Evolutionary conservation across 306 rosid species (phyloP), one percentile per base, ranked within the genome.

Genomic region (Betula pendula): DNA sequence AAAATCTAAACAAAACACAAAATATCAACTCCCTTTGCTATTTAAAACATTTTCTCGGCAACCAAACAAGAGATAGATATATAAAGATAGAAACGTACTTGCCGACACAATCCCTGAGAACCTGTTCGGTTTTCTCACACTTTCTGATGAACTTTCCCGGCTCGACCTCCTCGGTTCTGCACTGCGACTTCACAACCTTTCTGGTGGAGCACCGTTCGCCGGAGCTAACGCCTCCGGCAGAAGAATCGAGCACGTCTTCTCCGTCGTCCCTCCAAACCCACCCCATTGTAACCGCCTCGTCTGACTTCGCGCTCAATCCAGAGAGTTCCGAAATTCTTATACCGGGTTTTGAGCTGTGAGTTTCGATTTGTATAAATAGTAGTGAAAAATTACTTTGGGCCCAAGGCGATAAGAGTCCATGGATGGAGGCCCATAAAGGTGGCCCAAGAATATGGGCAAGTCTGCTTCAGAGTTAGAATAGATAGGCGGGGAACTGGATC

Each of bases 121-220:
- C 43, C 90, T 95, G 85, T 81, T 92, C 96, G 15, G 96, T 88
- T 86, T 86, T 94, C 85, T 92, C 87, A 83, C 98, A 95, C 83
- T 90, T 95, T 20, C 87, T 71, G 68, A 95, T 6, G 79, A 95
- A 90, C 82, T 87, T 90, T 70, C 97, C 97, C 4, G 96, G 89
- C 83, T 88, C 90, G 19, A 86, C 95, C 88, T 90, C 96, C 84
- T 90, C 92, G 13, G 92, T 92, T 77, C 63, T 84, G 91, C 98
- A 94, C 83, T 88, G 92, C 53, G 89, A 85, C 76, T 59, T 89
- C 53, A 90, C 88, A 43, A 89, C 83, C 78, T 81, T 94, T 11
- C 84, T 82, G 67, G 90, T 92, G 42, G 89, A 80, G 83, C 89
- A 86, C 7, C 75, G 81, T 2, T 79, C 89, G 42, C 72, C 83